Evolutionary conservation across 345 rosid species (phyloP).

Genomic region (Brassica napus): Da-Ae NC_063436.1:16896001-16896500

Average conservation of each 20-base stretch:
- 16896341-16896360: conserved; percentile 2
- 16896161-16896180: conserved; percentile 91
- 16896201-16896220: conserved; percentile 77
- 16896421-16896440: not conserved
- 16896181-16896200: conserved; percentile 75
- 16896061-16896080: conserved; percentile 57
- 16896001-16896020: conserved; percentile 60
- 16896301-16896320: conserved; percentile 67
- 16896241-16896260: conserved; percentile 71
- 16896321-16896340: conserved; percentile 6
- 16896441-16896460: not conserved
- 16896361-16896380: not conserved
- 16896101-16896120: conserved; percentile 76
- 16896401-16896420: not conserved
- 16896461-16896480: not conserved
- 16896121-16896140: conserved; percentile 74
- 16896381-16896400: not conserved
- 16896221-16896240: conserved; percentile 88
- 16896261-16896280: conserved; percentile 91
- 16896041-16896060: conserved; percentile 69
- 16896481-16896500: not conserved
- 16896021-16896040: conserved; percentile 79
- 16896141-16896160: conserved; percentile 78
- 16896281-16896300: conserved; percentile 89
- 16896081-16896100: conserved; percentile 70